Evolutionary conservation across 305 asterid genomes (phyloP).

Genomic region (Caryopteris hybrid): DNA sequence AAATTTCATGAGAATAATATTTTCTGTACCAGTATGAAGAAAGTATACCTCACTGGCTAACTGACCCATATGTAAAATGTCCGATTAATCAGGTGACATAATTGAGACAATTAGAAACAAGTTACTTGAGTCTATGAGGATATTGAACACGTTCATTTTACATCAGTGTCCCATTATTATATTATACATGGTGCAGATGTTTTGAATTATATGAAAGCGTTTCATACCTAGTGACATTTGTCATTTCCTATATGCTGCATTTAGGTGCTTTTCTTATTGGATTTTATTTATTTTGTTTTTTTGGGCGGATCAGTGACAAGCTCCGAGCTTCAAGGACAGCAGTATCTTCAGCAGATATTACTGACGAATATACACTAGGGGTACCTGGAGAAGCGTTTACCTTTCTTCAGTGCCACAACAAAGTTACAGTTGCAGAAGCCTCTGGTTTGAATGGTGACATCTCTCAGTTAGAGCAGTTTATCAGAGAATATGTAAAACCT

Average conservation of each 20-base stretch:
- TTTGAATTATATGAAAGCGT: background rate
- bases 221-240: background rate
- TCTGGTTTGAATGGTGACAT: slow-evolving; percentile 55
- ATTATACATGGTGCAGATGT: background rate
- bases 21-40: background rate
- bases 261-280: background rate
- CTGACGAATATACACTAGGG: slow-evolving; percentile 57
- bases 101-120: background rate
- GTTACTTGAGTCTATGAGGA: background rate
- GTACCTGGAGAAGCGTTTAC: slow-evolving; percentile 61
- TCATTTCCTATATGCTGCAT: background rate
- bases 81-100: background rate
- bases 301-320: slow-evolving; percentile 50
- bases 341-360: slow-evolving; percentile 71
- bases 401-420: slow-evolving; percentile 63
- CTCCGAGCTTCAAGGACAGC: slow-evolving; percentile 81
- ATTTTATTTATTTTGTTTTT: background rate
- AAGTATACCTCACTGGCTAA: background rate
- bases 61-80: background rate
- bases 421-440: slow-evolving; percentile 56
- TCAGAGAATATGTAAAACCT: slow-evolving; percentile 56
- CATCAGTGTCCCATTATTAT: background rate
- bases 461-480: slow-evolving; percentile 57
- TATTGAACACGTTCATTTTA: background rate
- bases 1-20: background rate